Percentiles rank a stretch among this genome's conserved stretches.
Conservation (phyloP, 2,329 filamentous ascomycete genomes). For the Neurospora sp. region DNA sequence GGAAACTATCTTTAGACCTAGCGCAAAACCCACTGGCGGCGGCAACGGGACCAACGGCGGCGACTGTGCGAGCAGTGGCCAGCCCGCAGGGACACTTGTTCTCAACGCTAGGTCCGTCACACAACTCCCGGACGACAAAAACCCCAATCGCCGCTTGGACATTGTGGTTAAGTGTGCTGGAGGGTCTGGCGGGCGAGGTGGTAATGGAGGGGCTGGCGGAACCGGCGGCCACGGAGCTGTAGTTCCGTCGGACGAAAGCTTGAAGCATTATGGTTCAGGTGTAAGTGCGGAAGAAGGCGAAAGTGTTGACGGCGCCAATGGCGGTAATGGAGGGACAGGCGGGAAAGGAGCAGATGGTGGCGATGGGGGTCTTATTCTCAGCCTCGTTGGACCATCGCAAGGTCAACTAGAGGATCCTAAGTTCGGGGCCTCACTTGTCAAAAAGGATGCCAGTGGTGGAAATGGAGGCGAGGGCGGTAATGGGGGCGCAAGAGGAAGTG, state of each 20-base stretch:
- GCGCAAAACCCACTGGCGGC: neutral
- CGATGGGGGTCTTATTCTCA: neutral
- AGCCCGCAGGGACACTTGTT: neutral
- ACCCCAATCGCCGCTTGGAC: neutral
- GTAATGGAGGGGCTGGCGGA: neutral
- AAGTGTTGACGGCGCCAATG: neutral
- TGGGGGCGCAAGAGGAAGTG: neutral
- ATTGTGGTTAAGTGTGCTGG: neutral
- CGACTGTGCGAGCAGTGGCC: neutral
- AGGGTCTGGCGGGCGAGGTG: neutral
- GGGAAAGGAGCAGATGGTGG: neutral
- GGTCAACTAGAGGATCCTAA: neutral
- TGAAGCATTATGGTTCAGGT: neutral
- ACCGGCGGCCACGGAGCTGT: neutral
- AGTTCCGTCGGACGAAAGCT: neutral
- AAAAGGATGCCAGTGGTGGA: neutral
- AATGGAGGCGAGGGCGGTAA: neutral
- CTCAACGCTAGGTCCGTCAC: neutral
- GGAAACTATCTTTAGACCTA: neutral
- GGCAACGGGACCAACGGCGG: neutral
- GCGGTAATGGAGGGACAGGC: neutral
- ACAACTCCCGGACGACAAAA: neutral
- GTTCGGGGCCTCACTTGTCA: neutral
- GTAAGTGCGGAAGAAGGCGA: neutral
- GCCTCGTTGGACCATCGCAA: neutral